Evolutionary conservation across 2,329 filamentous ascomycete species (phyloP), one percentile per base, ranked within the genome.

Genomic region (Ilyonectria mors-panacis): DNA sequence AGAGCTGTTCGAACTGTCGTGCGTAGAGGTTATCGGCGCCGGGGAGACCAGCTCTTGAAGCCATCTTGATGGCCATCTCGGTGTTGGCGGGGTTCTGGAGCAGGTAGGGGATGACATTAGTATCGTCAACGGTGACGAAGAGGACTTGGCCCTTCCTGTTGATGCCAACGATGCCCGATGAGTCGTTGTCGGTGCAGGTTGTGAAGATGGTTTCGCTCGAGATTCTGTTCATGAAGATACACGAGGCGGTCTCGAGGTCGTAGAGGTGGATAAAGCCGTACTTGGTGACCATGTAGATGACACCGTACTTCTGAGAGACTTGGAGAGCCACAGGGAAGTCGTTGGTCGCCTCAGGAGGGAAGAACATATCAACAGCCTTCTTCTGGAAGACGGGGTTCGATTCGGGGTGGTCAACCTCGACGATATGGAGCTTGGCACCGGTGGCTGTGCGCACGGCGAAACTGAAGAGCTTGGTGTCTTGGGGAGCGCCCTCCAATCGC

Each of bases 161-260:
- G 80, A 99, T 95, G 75, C 94, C 94, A 59, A 99, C 89, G 70
- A 99, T 92, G 75, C 97, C 97, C 51, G 92, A 90, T 19, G 94
- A 97, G 23, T 94, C 91, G 61, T 89, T 88, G 80, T 99, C 96
- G 39, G 91, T 85, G 53, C 94, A 92, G 21, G 95, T 98, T 28
- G 95, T 97, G 85, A 99, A 99, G 80, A 99, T 98, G 28, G 96
- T 99, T 80, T 99, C 96, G 85, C 94, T 97, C 37, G 96, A 99
- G 78, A 99, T 99, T 76, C 97, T 93, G 87, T 99, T 99, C 94
- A 99, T 97, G 89, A 98, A 99, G 79, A 99, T 96, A 80, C 94
- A 97, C 13, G 93, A 93, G 65, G 94, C 97, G 8, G 93, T 96
- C 85, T 99, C 97, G 64, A 99, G 90, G 78, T 99, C 97, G 84